Conservation (phyloP, 495 filamentous ascomycete genomes). For the Recurvomyces mirabilis region DNA sequence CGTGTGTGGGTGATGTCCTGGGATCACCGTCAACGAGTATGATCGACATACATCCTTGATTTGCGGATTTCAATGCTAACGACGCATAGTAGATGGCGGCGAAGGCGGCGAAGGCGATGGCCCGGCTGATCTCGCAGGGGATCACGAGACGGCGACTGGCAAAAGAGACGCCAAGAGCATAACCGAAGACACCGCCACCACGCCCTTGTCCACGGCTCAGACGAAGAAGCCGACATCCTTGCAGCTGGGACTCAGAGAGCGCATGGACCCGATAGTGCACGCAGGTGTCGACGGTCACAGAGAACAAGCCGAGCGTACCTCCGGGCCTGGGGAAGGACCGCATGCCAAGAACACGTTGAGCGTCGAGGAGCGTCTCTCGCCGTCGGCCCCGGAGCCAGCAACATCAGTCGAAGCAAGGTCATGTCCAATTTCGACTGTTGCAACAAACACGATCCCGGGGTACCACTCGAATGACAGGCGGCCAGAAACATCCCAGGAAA, state of each 20-base stretch:
- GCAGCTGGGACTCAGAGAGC: background rate
- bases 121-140: background rate
- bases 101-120: background rate
- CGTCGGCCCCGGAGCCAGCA: too few species aligned
- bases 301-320: background rate
- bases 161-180: background rate
- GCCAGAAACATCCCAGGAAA: too few species aligned
- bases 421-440: too few species aligned
- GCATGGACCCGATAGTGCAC: background rate
- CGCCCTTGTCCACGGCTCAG: background rate
- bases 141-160: constrained; percentile 1
- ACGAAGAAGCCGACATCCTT: background rate
- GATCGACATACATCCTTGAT: constrained; percentile 1
- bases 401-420: too few species aligned
- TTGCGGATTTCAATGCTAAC: background rate
- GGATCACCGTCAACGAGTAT: constrained; percentile 1
- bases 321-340: background rate
- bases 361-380: too few species aligned
- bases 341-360: too few species aligned
- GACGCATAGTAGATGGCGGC: constrained; percentile 1
- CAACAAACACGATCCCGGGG: too few species aligned
- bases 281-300: background rate
- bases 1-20: background rate
- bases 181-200: background rate
- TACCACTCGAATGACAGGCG: too few species aligned